phyloP scores from a whole-genome alignment of 768 basidiomycete species.

The Megacollybia marginata region DNA sequence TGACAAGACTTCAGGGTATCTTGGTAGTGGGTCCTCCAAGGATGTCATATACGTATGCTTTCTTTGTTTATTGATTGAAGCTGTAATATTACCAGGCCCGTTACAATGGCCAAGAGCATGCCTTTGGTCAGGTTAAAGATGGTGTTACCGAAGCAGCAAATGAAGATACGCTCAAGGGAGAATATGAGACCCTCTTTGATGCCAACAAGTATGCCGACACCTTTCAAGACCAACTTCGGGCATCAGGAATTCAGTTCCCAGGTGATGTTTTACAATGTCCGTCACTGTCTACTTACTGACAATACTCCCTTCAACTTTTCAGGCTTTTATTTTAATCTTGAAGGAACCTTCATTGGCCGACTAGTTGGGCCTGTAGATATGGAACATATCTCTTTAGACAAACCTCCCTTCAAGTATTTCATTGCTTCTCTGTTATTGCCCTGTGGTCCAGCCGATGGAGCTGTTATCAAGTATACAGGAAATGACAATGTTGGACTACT shows the following conservation, averaged over 20 bases:
- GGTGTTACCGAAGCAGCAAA: conserved; percentile 3
- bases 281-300: no score
- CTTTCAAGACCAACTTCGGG: not conserved
- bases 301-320: not conserved
- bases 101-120: conserved; percentile 12
- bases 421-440: no score
- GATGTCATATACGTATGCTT: not conserved
- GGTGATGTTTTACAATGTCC: no score
- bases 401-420: not conserved
- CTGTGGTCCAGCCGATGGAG: no score
- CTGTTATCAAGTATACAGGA: not conserved
- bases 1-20: not conserved
- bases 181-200: conserved; percentile 9
- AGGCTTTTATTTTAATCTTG: conserved; percentile 23
- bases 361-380: no score
- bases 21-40: not conserved
- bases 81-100: conserved; percentile 4
- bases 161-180: conserved; percentile 10
- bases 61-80: not conserved
- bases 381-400: conserved; percentile 4
- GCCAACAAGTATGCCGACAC: not conserved
- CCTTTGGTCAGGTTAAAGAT: conserved; percentile 12
- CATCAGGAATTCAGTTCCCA: not conserved
- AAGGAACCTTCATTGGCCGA: conserved; percentile 12
- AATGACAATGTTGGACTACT: conserved; percentile 13